Evolutionary conservation across 2,329 filamentous ascomycete genomes (phyloP).

Genomic region (Nemania sp.): DNA sequence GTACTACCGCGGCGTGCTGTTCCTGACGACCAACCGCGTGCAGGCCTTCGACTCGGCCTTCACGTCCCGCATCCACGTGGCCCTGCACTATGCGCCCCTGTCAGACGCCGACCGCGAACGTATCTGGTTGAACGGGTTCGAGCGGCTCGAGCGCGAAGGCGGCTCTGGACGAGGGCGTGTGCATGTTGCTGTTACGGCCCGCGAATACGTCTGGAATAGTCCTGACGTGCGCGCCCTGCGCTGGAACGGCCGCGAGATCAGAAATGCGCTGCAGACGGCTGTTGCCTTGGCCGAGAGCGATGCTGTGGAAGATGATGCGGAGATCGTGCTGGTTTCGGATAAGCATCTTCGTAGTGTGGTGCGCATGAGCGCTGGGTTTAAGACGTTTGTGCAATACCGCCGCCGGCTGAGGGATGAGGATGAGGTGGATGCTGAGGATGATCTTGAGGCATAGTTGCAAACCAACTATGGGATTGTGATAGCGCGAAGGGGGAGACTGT

Average conservation of each 20-base stretch:
- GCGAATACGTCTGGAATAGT: slow-evolving; percentile 45
- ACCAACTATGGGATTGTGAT: no score
- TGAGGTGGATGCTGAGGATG: not conserved
- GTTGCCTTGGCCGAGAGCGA: slow-evolving; percentile 37
- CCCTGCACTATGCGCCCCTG: slow-evolving; percentile 50
- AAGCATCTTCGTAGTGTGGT: slow-evolving; percentile 43
- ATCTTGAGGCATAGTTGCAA: no score
- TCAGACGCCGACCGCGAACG: slow-evolving; percentile 47
- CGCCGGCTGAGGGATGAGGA: slow-evolving; percentile 10
- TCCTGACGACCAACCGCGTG: slow-evolving; percentile 56
- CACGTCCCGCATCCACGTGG: slow-evolving; percentile 53
- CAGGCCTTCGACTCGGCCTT: slow-evolving; percentile 53
- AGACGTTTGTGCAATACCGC: slow-evolving; percentile 36
- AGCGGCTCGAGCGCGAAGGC: slow-evolving; percentile 49
- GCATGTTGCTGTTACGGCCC: slow-evolving; percentile 43
- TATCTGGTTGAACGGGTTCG: slow-evolving; percentile 52
- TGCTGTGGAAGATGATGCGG: slow-evolving; percentile 34
- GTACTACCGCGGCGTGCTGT: slow-evolving; percentile 55
- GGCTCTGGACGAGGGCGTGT: slow-evolving; percentile 36
- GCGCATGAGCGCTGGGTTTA: slow-evolving; percentile 46
- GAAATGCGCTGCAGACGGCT: slow-evolving; percentile 41
- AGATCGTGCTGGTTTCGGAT: slow-evolving; percentile 40
- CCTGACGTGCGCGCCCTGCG: slow-evolving; percentile 43
- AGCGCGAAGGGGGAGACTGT: no score
- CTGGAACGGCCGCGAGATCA: slow-evolving; percentile 44